Evolutionary conservation across 495 filamentous ascomycete species (phyloP).

Genomic region (Aspergillus saccharolyticus): DNA sequence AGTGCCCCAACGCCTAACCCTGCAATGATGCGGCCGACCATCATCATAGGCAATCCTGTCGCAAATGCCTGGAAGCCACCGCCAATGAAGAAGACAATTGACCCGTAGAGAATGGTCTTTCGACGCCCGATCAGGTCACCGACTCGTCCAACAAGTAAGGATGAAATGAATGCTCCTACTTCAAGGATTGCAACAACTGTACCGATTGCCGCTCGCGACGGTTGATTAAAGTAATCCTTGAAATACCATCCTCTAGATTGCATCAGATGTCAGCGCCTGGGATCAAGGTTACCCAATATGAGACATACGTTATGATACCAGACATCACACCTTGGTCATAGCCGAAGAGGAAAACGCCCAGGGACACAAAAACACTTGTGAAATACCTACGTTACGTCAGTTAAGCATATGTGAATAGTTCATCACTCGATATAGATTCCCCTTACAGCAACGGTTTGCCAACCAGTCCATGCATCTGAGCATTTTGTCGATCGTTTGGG

Average conservation of each 20-base stretch:
- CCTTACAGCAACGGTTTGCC: slow-evolving; percentile 89
- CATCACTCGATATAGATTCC: background rate
- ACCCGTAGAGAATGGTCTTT: slow-evolving; percentile 89
- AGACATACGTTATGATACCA: slow-evolving; percentile 89
- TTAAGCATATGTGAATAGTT: background rate
- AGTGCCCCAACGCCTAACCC: slow-evolving; percentile 91
- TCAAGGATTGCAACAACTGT: slow-evolving; percentile 97
- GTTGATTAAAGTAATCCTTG: slow-evolving; percentile 86
- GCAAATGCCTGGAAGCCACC: slow-evolving; percentile 82
- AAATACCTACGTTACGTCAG: slow-evolving; percentile 67
- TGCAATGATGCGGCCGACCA: slow-evolving; percentile 83
- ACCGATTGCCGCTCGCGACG: slow-evolving; percentile 75
- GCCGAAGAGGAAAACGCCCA: slow-evolving; percentile 96
- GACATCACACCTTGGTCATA: slow-evolving; percentile 99
- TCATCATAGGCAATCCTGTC: slow-evolving; percentile 83
- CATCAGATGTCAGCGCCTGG: slow-evolving; percentile 9
- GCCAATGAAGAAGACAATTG: slow-evolving; percentile 84
- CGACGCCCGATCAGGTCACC: slow-evolving; percentile 90
- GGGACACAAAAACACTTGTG: slow-evolving; percentile 94
- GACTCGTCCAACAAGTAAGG: slow-evolving; percentile 78
- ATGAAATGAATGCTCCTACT: slow-evolving; percentile 87
- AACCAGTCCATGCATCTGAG: slow-evolving; percentile 80
- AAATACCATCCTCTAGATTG: slow-evolving; percentile 73
- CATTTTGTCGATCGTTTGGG: slow-evolving; percentile 57
- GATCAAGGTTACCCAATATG: background rate